phyloP scores from a whole-genome alignment of 495 filamentous ascomycete species.

The Wilcoxina mikolae region DNA sequence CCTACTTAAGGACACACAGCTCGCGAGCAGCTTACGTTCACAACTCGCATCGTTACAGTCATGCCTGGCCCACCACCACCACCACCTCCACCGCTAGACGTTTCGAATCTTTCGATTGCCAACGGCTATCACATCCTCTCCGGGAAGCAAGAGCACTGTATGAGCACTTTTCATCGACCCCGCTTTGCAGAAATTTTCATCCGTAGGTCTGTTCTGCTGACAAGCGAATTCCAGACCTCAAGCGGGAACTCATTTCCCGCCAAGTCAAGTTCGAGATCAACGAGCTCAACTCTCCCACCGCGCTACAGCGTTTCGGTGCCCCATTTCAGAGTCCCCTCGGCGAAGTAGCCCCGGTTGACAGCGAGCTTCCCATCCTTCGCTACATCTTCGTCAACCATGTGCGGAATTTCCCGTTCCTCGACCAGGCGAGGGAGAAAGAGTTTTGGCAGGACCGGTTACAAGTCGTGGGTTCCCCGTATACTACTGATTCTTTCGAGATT shows the following conservation, averaged over 20 bases:
- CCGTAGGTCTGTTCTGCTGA: constrained; percentile 5
- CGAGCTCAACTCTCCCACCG: constrained; percentile 86
- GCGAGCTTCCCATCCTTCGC: constrained; percentile 79
- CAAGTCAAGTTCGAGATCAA: constrained; percentile 79
- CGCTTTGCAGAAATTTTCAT: constrained; percentile 10
- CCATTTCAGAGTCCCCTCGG: constrained; percentile 86
- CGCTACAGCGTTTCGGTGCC: constrained; percentile 84
- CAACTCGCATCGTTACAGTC: neutral
- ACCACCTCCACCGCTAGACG: neutral
- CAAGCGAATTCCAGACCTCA: constrained; percentile 57
- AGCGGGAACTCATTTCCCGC: constrained; percentile 80
- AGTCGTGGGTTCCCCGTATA: constrained; percentile 46
- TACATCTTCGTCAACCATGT: constrained; percentile 98
- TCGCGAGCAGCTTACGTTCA: too few species aligned
- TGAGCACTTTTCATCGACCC: constrained; percentile 20
- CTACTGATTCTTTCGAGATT: neutral
- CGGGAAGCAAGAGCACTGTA: constrained; percentile 97
- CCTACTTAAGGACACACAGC: too few species aligned
- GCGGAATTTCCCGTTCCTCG: constrained; percentile 91
- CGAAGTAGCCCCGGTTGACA: constrained; percentile 85
- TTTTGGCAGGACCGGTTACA: constrained; percentile 99
- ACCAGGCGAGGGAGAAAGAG: constrained; percentile 91
- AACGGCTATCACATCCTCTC: constrained; percentile 42
- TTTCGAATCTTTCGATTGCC: neutral
- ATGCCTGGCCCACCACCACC: neutral